Conservation (phyloP, 306 rosid genomes). For the Senna tora region DNA sequence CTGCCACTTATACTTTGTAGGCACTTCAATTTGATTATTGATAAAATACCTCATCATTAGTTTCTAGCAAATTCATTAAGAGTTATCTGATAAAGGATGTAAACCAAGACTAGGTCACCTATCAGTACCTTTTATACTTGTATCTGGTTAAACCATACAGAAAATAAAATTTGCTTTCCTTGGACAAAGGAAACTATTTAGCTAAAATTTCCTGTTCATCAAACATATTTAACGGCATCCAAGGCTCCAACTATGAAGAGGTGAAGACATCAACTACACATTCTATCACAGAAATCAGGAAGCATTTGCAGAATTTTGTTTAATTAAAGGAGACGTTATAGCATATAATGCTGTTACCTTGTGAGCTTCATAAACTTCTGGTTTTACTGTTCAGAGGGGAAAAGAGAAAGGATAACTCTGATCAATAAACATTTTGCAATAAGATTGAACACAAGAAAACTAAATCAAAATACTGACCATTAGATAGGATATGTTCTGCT, state of each 20-base stretch:
- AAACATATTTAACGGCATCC: too few relatives aligned
- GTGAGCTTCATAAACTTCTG: slow-evolving; percentile 73
- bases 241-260: not conserved
- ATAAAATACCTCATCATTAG: slow-evolving; percentile 4
- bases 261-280: slow-evolving; percentile 13
- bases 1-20: slow-evolving; percentile 19
- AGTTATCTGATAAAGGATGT: not conserved
- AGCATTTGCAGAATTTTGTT: slow-evolving; percentile 23
- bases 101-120: too few relatives aligned
- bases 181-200: slow-evolving; percentile 7
- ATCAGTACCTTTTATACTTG: not conserved
- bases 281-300: slow-evolving; percentile 33
- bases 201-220: not conserved
- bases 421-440: slow-evolving; percentile 24
- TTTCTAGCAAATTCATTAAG: slow-evolving; percentile 6
- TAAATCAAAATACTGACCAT: slow-evolving; percentile 62
- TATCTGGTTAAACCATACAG: slow-evolving; percentile 8
- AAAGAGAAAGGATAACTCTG: slow-evolving; percentile 32
- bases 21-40: not conserved
- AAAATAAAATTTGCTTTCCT: not conserved
- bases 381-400: slow-evolving; percentile 61
- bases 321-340: slow-evolving; percentile 19
- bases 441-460: slow-evolving; percentile 41
- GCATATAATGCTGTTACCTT: slow-evolving; percentile 59
- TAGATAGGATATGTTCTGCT: slow-evolving; percentile 64